Conservation (phyloP, 345 rosid genomes). For the Euphorbia tirucalli region DNA sequence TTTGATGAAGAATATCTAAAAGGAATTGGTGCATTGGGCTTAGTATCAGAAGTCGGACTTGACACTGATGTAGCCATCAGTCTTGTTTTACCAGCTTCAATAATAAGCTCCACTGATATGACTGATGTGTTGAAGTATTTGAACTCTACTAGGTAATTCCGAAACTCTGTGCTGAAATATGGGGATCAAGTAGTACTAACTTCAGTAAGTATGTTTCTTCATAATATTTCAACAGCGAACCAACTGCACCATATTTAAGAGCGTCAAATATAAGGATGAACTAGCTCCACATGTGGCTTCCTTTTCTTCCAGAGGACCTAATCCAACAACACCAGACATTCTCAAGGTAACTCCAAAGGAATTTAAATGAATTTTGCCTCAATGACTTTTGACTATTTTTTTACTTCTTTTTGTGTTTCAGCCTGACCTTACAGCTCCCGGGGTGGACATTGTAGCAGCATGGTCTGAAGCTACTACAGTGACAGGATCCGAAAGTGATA, state of each 20-base stretch:
- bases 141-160: neutral
- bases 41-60: neutral
- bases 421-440: constrained; percentile 38
- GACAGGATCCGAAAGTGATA: neutral
- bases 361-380: too few relatives aligned
- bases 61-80: neutral
- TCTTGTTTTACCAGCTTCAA: neutral
- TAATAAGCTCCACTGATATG: neutral
- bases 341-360: too few relatives aligned
- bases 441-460: constrained; percentile 36
- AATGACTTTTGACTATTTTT: too few relatives aligned
- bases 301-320: constrained; percentile 40
- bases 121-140: neutral
- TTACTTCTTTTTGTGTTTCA: too few relatives aligned
- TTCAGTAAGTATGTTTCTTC: too few relatives aligned
- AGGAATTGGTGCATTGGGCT: neutral
- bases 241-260: constrained; percentile 28
- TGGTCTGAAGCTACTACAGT: constrained; percentile 22
- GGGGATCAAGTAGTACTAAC: neutral
- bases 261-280: constrained; percentile 5
- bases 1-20: too few relatives aligned
- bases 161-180: too few relatives aligned
- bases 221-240: constrained; percentile 18
- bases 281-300: constrained; percentile 25
- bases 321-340: constrained; percentile 26